Conservation (phyloP, 441 rosid species). For the Euphorbia corollata region DNA sequence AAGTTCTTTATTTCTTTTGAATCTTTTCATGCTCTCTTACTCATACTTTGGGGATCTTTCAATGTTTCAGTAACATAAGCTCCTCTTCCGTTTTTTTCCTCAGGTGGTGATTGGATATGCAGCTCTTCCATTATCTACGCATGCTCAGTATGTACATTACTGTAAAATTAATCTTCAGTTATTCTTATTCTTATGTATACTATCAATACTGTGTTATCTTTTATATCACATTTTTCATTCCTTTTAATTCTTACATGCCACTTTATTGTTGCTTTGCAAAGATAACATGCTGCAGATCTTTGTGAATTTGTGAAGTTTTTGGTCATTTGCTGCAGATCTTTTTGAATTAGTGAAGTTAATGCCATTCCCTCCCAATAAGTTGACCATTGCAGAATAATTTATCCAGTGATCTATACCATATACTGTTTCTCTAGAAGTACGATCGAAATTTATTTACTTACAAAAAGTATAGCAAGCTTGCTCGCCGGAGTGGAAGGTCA, state of each 20-base stretch:
- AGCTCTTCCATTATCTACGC: constrained; percentile 79
- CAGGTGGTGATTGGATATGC: constrained; percentile 96
- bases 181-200: background rate
- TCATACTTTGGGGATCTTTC: background rate
- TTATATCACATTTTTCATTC: background rate
- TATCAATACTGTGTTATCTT: background rate
- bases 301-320: background rate
- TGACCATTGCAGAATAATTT: background rate
- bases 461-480: background rate
- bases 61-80: background rate
- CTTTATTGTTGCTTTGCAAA: background rate
- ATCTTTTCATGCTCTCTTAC: constrained; percentile 1
- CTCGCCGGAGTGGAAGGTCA: background rate
- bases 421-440: background rate
- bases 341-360: background rate
- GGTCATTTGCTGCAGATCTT: background rate
- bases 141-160: constrained; percentile 71
- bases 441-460: background rate
- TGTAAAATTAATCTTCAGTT: constrained; percentile 12
- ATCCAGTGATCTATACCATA: background rate
- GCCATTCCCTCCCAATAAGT: background rate
- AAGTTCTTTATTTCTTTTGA: background rate
- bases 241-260: background rate
- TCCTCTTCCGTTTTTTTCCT: constrained; percentile 20
- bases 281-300: background rate